Conservation (phyloP, 345 rosid species). For the Lumnitzera racemosa region DNA sequence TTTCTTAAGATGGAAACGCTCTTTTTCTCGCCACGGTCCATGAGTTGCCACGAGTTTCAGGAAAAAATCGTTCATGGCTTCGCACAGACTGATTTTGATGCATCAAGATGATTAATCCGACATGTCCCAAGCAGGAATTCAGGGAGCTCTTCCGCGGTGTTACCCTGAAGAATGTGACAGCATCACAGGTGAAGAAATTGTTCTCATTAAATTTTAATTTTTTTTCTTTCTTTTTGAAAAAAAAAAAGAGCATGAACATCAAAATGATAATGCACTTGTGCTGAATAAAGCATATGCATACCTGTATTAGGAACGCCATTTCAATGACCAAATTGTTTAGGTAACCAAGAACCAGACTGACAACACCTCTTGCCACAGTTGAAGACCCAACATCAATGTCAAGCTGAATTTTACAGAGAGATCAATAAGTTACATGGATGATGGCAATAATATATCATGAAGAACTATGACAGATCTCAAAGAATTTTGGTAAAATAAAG, state of each 20-base stretch:
- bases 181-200: not conserved
- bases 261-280: too few relatives aligned
- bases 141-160: slow-evolving; percentile 83
- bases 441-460: too few relatives aligned
- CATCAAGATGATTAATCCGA: slow-evolving; percentile 64
- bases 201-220: not conserved
- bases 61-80: slow-evolving; percentile 16
- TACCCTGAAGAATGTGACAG: slow-evolving; percentile 41
- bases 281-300: slow-evolving; percentile 6
- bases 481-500: too few relatives aligned
- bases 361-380: slow-evolving; percentile 79
- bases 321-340: slow-evolving; percentile 76
- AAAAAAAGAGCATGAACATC: not conserved
- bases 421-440: not conserved
- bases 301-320: slow-evolving; percentile 94
- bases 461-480: too few relatives aligned
- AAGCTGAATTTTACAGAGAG: slow-evolving; percentile 33
- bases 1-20: not conserved
- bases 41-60: too few relatives aligned
- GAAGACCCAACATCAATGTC: slow-evolving; percentile 86
- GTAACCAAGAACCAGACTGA: slow-evolving; percentile 76
- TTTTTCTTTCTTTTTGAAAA: not conserved
- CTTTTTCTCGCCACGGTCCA: not conserved
- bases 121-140: slow-evolving; percentile 80
- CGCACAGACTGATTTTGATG: slow-evolving; percentile 39